Percentiles rank a stretch among this genome's conserved stretches.
phyloP scores from a whole-genome alignment of 2,329 filamentous ascomycete species.

The Rhexocercosporidium sp. region DNA sequence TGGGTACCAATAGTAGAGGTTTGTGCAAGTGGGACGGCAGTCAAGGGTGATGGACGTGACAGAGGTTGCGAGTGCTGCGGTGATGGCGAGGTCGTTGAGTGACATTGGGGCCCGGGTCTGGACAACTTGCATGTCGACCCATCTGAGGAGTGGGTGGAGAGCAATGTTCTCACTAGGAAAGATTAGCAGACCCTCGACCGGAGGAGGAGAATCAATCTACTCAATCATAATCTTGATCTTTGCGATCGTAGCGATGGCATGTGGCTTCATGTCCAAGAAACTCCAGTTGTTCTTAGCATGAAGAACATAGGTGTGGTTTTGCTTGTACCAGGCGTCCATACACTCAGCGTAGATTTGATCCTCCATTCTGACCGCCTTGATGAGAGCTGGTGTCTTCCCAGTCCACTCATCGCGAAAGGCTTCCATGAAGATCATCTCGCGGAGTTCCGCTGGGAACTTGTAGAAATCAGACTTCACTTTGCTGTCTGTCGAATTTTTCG shows the following conservation, averaged over 20 bases:
- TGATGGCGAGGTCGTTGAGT: neutral
- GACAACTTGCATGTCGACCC: neutral
- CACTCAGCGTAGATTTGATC: neutral
- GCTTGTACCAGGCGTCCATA: conserved; percentile 6
- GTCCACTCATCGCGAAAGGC: neutral
- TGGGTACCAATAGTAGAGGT: conserved; percentile 7
- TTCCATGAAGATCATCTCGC: neutral
- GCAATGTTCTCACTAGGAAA: conserved; percentile 1
- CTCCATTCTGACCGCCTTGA: conserved; percentile 11
- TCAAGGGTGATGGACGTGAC: conserved; percentile 13
- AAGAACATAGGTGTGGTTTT: neutral
- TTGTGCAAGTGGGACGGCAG: neutral
- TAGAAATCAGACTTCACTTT: neutral
- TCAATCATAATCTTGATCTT: conserved; percentile 10
- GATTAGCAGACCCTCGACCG: neutral
- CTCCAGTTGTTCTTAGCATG: conserved; percentile 11
- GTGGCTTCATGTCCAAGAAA: neutral
- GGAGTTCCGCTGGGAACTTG: conserved; percentile 4
- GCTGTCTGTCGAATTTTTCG: too few relatives aligned
- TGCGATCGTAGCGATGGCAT: conserved; percentile 2
- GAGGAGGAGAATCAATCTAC: neutral
- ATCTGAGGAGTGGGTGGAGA: neutral
- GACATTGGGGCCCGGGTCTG: neutral
- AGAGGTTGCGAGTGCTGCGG: neutral
- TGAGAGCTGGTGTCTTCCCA: conserved; percentile 9